phyloP scores from a whole-genome alignment of 345 rosid genomes.

The Eucalyptus curtisii region DNA sequence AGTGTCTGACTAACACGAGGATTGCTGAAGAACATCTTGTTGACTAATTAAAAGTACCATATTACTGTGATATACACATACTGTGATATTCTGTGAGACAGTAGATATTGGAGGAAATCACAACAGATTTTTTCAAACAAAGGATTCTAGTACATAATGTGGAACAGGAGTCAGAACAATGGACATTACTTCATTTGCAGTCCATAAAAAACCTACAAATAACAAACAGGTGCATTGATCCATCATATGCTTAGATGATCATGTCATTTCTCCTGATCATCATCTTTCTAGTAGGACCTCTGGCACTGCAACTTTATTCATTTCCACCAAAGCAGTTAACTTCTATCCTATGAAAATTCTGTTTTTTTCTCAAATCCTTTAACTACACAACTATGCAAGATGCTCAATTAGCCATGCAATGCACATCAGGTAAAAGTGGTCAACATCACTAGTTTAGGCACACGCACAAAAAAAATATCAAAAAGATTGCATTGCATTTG shows the following conservation, averaged over 20 bases:
- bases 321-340: background rate
- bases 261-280: background rate
- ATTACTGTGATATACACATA: background rate
- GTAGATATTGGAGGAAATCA: background rate
- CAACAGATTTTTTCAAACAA: background rate
- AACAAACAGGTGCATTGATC: background rate
- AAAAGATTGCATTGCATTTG: background rate
- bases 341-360: background rate
- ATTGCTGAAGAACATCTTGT: background rate
- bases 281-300: background rate
- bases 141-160: background rate
- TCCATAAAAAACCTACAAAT: background rate
- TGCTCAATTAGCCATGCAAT: background rate
- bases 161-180: background rate
- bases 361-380: background rate
- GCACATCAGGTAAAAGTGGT: background rate
- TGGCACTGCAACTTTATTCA: background rate
- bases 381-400: background rate
- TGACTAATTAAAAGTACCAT: background rate
- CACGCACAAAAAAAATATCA: background rate
- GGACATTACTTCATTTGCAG: background rate
- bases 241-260: background rate
- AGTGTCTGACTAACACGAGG: background rate
- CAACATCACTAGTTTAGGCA: background rate
- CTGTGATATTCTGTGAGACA: background rate